Conservation (phyloP, 345 rosid species). For the Acer yangbiense region DNA sequence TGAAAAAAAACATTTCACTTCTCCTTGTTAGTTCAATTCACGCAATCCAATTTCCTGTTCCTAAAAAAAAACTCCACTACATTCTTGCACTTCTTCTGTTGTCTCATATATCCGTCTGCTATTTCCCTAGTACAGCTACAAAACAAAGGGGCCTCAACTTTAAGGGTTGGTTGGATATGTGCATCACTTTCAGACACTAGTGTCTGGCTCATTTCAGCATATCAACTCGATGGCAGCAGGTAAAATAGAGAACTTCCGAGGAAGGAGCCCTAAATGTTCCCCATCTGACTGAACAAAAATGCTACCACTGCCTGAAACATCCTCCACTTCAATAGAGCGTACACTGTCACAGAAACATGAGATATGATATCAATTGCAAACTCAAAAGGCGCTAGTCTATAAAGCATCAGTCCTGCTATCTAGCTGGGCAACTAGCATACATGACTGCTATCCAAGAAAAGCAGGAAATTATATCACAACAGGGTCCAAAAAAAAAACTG, state of each 20-base stretch:
- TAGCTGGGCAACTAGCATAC: not conserved
- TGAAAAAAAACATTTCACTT: not conserved
- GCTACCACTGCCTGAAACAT: conserved; percentile 52
- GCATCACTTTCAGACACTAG: conserved; percentile 8
- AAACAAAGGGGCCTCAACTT: not conserved
- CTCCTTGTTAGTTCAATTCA: not conserved
- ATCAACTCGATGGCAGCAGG: conserved; percentile 82
- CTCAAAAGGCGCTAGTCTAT: not conserved
- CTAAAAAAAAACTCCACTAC: not conserved
- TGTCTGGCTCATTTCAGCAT: conserved; percentile 36
- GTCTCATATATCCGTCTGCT: not conserved
- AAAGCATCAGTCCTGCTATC: not conserved
- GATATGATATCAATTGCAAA: not conserved
- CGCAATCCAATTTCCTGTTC: not conserved
- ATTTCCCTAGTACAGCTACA: not conserved
- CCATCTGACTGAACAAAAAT: conserved; percentile 94
- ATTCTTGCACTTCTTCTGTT: not conserved
- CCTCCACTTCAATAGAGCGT: conserved; percentile 72
- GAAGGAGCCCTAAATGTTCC: conserved; percentile 86
- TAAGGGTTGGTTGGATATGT: not conserved
- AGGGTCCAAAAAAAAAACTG: not conserved
- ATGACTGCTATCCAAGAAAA: not conserved
- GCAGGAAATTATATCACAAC: not conserved
- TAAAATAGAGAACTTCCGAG: conserved; percentile 66
- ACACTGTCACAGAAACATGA: conserved; percentile 48